Conservation (phyloP, 2,329 filamentous ascomycete genomes). For the Rutstroemia sydowiana region DNA sequence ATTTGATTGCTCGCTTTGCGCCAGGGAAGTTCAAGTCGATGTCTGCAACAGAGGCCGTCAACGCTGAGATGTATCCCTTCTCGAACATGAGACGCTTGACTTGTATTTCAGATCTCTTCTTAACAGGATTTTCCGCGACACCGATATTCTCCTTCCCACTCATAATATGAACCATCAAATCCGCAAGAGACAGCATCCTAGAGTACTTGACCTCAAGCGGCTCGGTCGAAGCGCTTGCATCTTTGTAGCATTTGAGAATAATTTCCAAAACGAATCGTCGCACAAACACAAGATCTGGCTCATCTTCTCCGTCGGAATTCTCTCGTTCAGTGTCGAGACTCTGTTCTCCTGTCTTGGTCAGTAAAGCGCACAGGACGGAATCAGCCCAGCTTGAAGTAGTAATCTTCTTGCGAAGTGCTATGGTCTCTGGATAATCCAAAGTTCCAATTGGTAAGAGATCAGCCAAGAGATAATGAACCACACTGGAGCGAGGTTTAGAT, state of each 20-base stretch:
- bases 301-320: slow-evolving; percentile 63
- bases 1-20: slow-evolving; percentile 90
- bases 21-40: slow-evolving; percentile 92
- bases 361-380: slow-evolving; percentile 76
- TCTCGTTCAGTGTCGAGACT: slow-evolving; percentile 49
- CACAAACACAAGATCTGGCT: slow-evolving; percentile 81
- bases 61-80: slow-evolving; percentile 83
- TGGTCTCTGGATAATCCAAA: slow-evolving; percentile 64
- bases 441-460: slow-evolving; percentile 61
- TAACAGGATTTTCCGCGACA: slow-evolving; percentile 32
- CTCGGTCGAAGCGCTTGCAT: slow-evolving; percentile 72
- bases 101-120: slow-evolving; percentile 63
- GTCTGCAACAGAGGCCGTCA: slow-evolving; percentile 89
- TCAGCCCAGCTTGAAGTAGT: slow-evolving; percentile 83
- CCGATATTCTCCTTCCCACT: slow-evolving; percentile 66
- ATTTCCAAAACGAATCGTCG: slow-evolving; percentile 94
- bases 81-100: slow-evolving; percentile 96
- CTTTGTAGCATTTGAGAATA: slow-evolving; percentile 83
- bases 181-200: slow-evolving; percentile 76
- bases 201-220: slow-evolving; percentile 79
- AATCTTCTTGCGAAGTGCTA: slow-evolving; percentile 73
- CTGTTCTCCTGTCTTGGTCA: slow-evolving; percentile 79
- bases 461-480: slow-evolving; percentile 88
- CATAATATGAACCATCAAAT: slow-evolving; percentile 89
- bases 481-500: slow-evolving; percentile 85